Percentiles rank a stretch among this genome's conserved stretches.
Conservation (phyloP, 2,329 filamentous ascomycete genomes). For the Fusarium hainanense region DNA sequence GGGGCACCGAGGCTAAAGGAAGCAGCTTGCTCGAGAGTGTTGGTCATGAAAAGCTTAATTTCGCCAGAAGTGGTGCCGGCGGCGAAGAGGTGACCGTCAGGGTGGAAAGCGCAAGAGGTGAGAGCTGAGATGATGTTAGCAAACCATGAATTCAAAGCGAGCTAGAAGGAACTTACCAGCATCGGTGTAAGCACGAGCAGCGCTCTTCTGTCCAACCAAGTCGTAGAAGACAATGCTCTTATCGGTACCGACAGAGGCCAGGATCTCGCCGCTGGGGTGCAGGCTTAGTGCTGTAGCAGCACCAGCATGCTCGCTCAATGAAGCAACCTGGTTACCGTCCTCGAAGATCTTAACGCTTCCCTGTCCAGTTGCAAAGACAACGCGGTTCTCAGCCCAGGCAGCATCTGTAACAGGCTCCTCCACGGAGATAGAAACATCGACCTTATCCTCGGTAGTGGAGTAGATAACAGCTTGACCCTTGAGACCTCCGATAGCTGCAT, state of each 20-base stretch:
- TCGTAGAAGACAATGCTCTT: conserved; percentile 96
- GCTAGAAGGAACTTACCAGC: conserved; percentile 69
- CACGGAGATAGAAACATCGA: conserved; percentile 74
- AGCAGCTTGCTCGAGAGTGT: conserved; percentile 79
- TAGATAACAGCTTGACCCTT: conserved; percentile 81
- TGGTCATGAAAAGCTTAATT: conserved; percentile 90
- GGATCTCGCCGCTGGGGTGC: conserved; percentile 83
- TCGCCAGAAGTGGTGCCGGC: conserved; percentile 82
- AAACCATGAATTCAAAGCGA: neutral
- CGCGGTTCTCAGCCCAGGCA: conserved; percentile 73
- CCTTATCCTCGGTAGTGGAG: conserved; percentile 73
- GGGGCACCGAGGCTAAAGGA: conserved; percentile 76
- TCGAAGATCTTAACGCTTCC: conserved; percentile 86
- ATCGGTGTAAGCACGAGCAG: conserved; percentile 83
- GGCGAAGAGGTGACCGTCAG: conserved; percentile 93
- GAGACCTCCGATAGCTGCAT: conserved; percentile 79
- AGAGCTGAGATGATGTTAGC: conserved; percentile 64
- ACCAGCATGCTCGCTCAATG: conserved; percentile 85
- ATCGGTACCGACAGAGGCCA: conserved; percentile 89
- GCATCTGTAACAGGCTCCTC: conserved; percentile 75
- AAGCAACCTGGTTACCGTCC: conserved; percentile 73
- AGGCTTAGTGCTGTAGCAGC: conserved; percentile 79
- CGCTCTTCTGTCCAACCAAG: conserved; percentile 71
- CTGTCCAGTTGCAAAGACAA: conserved; percentile 78
- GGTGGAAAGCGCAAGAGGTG: conserved; percentile 87